These are phyloP conservation scores for Pilasporangium apinafurcum DNA, from an alignment of 352 stramenopile genomes.

Conservation along the genomic window DNA sequence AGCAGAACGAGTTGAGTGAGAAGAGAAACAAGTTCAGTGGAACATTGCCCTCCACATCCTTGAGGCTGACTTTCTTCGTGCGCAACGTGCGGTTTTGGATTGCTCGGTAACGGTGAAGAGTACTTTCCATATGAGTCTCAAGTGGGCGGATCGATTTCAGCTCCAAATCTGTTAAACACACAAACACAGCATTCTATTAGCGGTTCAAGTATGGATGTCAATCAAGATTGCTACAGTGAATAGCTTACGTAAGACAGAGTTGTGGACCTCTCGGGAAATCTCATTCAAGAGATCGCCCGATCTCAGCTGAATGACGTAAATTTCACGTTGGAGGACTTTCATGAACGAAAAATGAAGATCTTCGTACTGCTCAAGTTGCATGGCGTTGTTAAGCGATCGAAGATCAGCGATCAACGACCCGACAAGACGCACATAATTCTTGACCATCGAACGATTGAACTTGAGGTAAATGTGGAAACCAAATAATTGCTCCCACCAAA, in stretches of 20 bases:
- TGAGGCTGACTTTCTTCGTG: slow-evolving; percentile 39
- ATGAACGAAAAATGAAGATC: slow-evolving; percentile 67
- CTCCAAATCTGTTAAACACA: slow-evolving; percentile 29
- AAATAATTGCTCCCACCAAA: slow-evolving; percentile 81
- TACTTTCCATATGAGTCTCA: slow-evolving; percentile 63
- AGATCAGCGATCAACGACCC: slow-evolving; percentile 61
- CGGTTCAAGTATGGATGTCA: not conserved
- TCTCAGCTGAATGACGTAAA: slow-evolving; percentile 72
- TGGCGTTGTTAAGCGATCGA: slow-evolving; percentile 66
- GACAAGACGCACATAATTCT: slow-evolving; percentile 60
- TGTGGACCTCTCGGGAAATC: slow-evolving; percentile 56
- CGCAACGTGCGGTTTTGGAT: slow-evolving; percentile 50
- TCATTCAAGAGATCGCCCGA: slow-evolving; percentile 61
- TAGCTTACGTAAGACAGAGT: slow-evolving; percentile 31
- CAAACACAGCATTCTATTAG: not conserved
- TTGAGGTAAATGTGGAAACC: slow-evolving; percentile 58
- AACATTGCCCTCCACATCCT: slow-evolving; percentile 78
- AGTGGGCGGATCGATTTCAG: slow-evolving; percentile 34
- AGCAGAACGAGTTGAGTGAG: slow-evolving; percentile 80
- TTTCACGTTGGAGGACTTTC: slow-evolving; percentile 72
- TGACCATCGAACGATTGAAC: slow-evolving; percentile 65
- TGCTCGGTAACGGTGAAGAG: slow-evolving; percentile 50
- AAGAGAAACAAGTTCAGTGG: slow-evolving; percentile 80
- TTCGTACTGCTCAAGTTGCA: slow-evolving; percentile 75
- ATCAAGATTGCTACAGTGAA: not conserved